Evolutionary conservation across 306 rosid genomes (phyloP).

Genomic region (Crataegus laevigata): DNA sequence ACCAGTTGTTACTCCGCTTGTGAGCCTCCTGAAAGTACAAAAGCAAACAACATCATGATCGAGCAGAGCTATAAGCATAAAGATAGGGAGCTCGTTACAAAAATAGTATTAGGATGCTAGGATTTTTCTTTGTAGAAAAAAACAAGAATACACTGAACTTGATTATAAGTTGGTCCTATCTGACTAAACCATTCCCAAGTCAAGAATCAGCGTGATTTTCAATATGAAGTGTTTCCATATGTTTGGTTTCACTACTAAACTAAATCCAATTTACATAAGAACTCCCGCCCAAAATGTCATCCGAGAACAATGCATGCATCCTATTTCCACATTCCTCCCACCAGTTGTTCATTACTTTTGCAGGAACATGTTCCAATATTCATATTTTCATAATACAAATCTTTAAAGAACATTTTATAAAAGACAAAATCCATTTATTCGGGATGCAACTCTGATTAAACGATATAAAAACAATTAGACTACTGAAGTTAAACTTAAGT

Average conservation of each 20-base stretch:
- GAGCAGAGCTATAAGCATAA: not conserved
- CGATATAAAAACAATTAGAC: not conserved
- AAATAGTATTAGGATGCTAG: not conserved
- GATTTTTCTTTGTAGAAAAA: not conserved
- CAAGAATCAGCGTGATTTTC: not conserved
- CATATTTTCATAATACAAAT: not conserved
- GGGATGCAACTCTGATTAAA: not conserved
- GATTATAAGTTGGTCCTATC: not conserved
- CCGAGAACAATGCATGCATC: not conserved
- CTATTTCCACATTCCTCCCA: not conserved
- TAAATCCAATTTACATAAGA: not conserved
- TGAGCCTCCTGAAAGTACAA: constrained; percentile 67
- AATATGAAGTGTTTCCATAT: too few relatives aligned
- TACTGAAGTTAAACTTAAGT: not conserved
- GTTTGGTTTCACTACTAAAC: not conserved
- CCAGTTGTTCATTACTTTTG: not conserved
- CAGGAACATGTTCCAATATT: not conserved
- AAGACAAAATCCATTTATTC: not conserved
- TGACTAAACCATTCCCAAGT: not conserved
- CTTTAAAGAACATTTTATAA: not conserved
- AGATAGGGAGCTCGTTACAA: not conserved
- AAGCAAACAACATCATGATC: not conserved
- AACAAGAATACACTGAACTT: not conserved
- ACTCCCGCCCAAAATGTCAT: not conserved
- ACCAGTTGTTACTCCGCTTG: constrained; percentile 70